Conservation (phyloP, 148 eudicot genomes). For the Heliamphora exappendiculata region DNA sequence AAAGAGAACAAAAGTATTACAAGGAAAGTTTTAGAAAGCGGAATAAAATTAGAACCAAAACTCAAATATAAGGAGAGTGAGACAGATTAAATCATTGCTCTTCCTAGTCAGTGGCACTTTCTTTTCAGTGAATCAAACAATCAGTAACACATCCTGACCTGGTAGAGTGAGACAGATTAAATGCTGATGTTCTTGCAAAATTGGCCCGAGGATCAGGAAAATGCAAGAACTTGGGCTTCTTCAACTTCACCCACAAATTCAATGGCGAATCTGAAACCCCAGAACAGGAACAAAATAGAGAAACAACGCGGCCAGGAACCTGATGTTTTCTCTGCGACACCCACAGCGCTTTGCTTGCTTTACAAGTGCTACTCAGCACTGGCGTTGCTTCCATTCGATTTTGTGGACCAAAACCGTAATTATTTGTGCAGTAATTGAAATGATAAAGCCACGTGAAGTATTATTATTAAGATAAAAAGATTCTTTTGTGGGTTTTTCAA, state of each 20-base stretch:
- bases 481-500: too few relatives aligned
- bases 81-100: background rate
- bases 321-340: background rate
- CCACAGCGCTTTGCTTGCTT: background rate
- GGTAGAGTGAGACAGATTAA: constrained; percentile 1
- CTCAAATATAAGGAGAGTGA: background rate
- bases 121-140: background rate
- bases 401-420: background rate
- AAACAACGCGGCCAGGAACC: background rate
- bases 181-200: background rate
- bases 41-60: background rate
- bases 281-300: background rate
- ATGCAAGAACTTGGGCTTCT: background rate
- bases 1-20: background rate
- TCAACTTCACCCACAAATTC: background rate
- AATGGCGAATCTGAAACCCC: background rate
- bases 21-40: background rate
- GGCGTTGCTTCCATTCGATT: background rate
- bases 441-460: too few relatives aligned
- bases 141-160: background rate
- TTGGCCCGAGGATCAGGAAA: background rate
- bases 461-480: too few relatives aligned
- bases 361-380: background rate
- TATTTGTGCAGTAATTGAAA: background rate
- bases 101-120: background rate